phyloP scores from a whole-genome alignment of 441 rosid species.

The Mallotus japonicus region DNA sequence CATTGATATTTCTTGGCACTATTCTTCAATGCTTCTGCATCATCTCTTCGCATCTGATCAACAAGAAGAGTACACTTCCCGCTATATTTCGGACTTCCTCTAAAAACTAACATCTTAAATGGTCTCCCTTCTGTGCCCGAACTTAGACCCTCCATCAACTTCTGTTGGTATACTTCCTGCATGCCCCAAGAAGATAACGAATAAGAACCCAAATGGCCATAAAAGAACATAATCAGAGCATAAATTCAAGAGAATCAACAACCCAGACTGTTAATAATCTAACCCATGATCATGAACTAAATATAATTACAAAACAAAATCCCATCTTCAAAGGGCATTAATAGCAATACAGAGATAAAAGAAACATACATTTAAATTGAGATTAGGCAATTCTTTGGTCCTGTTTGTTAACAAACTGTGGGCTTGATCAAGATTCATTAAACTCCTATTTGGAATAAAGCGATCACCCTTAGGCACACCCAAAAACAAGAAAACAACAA shows the following conservation, averaged over 20 bases:
- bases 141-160: constrained; percentile 34
- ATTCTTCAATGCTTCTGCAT: constrained; percentile 22
- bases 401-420: constrained; percentile 41
- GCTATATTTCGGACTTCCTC: constrained; percentile 49
- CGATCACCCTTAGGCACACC: constrained; percentile 43
- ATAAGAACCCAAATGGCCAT: background rate
- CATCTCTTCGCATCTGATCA: constrained; percentile 41
- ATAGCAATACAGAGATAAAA: background rate
- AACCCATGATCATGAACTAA: background rate
- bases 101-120: constrained; percentile 48
- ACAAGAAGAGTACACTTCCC: constrained; percentile 28
- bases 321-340: background rate
- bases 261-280: background rate
- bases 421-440: constrained; percentile 66
- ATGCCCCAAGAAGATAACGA: background rate
- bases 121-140: constrained; percentile 48
- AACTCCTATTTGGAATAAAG: constrained; percentile 51
- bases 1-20: constrained; percentile 7
- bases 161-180: constrained; percentile 41
- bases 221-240: background rate
- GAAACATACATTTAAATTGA: constrained; percentile 30
- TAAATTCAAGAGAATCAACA: no score
- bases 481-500: constrained; percentile 2
- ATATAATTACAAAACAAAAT: background rate
- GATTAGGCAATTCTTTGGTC: constrained; percentile 15